Percentiles rank a stretch among this genome's conserved stretches.
These are phyloP conservation scores for Yamadazyma siamensis DNA, from an alignment of 1,139 yeast species.

Conservation along the genomic window DNA sequence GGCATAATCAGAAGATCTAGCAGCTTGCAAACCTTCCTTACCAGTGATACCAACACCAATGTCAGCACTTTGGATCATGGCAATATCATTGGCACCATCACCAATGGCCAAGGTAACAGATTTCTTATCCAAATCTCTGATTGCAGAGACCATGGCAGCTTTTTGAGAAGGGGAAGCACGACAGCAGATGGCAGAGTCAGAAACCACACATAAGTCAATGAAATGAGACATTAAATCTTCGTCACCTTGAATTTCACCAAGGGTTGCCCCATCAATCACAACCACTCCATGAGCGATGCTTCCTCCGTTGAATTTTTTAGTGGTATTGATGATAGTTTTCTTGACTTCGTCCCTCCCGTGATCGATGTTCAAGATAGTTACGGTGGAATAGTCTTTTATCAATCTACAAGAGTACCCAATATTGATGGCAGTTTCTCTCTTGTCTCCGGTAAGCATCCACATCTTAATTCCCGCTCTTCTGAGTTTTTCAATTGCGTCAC, in stretches of 20 bases:
- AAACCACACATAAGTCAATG: conserved; percentile 77
- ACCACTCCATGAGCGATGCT: conserved; percentile 89
- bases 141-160: conserved; percentile 80
- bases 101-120: conserved; percentile 94
- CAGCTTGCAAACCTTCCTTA: conserved; percentile 94
- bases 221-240: conserved; percentile 68
- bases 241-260: conserved; percentile 69
- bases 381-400: conserved; percentile 89
- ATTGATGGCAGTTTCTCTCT: conserved; percentile 94
- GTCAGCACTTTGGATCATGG: conserved; percentile 98
- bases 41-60: conserved; percentile 98
- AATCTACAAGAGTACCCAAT: conserved; percentile 93
- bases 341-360: conserved; percentile 49
- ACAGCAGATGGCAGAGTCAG: conserved; percentile 91
- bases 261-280: conserved; percentile 88
- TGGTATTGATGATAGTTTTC: conserved; percentile 56
- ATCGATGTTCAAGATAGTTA: conserved; percentile 67
- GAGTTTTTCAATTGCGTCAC: conserved; percentile 88
- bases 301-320: conserved; percentile 59
- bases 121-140: conserved; percentile 50
- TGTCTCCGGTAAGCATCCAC: conserved; percentile 99
- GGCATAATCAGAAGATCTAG: conserved; percentile 91
- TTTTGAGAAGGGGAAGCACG: conserved; percentile 97
- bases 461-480: conserved; percentile 89
- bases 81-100: conserved; percentile 99